Evolutionary conservation across 805 yeast species (phyloP).

Genomic region (Tetrapisispora arboricola): DNA sequence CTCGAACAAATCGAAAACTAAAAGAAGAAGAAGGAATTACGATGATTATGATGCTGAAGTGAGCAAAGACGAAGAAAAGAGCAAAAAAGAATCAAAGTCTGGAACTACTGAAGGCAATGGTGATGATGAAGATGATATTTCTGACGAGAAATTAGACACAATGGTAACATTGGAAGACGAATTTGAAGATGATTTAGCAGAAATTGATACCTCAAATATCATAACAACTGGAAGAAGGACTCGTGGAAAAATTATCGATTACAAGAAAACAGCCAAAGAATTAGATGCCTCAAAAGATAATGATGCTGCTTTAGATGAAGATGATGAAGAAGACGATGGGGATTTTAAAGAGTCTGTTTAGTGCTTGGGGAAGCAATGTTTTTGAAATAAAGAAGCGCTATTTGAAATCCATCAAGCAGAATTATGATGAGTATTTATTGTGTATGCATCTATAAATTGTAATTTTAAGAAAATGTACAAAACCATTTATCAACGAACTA

Average conservation of each 20-base stretch:
- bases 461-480: too few relatives aligned
- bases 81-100: conserved; percentile 24
- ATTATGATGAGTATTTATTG: too few relatives aligned
- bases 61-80: conserved; percentile 42
- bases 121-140: conserved; percentile 38
- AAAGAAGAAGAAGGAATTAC: conserved; percentile 39
- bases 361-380: too few relatives aligned
- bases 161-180: conserved; percentile 45
- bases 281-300: conserved; percentile 36
- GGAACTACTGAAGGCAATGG: conserved; percentile 21
- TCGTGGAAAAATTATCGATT: conserved; percentile 81
- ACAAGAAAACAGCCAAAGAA: conserved; percentile 67
- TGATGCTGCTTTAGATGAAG: conserved; percentile 26
- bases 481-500: too few relatives aligned
- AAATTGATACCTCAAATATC: conserved; percentile 74
- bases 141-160: conserved; percentile 42
- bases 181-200: conserved; percentile 70
- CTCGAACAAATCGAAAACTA: conserved; percentile 3
- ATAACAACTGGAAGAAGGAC: conserved; percentile 83
- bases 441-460: too few relatives aligned
- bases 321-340: conserved; percentile 13
- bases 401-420: too few relatives aligned
- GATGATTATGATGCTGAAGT: conserved; percentile 54
- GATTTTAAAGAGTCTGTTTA: conserved; percentile 16
- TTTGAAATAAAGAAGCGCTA: too few relatives aligned